Percentiles rank a stretch among this genome's conserved stretches.
phyloP scores from a whole-genome alignment of 768 basidiomycete genomes.

The Chiua virens region DNA sequence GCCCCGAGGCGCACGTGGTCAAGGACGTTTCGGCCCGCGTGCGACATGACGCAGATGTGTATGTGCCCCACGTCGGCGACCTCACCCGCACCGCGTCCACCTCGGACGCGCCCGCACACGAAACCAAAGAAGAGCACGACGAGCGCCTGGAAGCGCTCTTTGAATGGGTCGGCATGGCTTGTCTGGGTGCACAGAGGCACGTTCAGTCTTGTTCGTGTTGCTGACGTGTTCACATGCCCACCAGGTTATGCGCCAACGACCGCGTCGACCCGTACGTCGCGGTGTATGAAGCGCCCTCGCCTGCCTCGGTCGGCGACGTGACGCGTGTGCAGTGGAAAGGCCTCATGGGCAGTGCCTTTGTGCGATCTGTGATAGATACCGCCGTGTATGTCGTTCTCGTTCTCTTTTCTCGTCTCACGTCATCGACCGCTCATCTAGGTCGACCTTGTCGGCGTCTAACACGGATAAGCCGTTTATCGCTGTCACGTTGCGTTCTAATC shows the following conservation, averaged over 20 bases:
- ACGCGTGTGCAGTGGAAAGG: conserved; percentile 63
- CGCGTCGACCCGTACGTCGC: conserved; percentile 69
- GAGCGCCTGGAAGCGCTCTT: conserved; percentile 47
- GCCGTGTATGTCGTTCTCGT: conserved; percentile 30
- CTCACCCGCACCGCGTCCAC: conserved; percentile 22
- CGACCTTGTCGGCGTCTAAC: conserved; percentile 5
- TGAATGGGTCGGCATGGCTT: conserved; percentile 76
- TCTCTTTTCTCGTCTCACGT: background rate
- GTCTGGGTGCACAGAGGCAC: conserved; percentile 65
- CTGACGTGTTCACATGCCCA: background rate
- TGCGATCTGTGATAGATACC: conserved; percentile 50
- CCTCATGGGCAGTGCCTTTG: conserved; percentile 50
- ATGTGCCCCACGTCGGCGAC: conserved; percentile 38
- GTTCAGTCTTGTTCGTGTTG: background rate
- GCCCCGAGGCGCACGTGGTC: background rate
- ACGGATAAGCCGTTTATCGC: conserved; percentile 17
- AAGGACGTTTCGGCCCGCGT: conserved; percentile 22
- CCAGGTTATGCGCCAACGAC: conserved; percentile 60
- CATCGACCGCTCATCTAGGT: conserved; percentile 1
- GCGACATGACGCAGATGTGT: conserved; percentile 33
- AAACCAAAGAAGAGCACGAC: conserved; percentile 51
- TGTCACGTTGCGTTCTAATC: conserved; percentile 39
- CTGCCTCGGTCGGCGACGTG: conserved; percentile 44
- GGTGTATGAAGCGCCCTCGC: conserved; percentile 56
- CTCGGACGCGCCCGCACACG: conserved; percentile 10